Conservation (phyloP, 2,329 filamentous ascomycete species). For the Byssochlamys sp. region DNA sequence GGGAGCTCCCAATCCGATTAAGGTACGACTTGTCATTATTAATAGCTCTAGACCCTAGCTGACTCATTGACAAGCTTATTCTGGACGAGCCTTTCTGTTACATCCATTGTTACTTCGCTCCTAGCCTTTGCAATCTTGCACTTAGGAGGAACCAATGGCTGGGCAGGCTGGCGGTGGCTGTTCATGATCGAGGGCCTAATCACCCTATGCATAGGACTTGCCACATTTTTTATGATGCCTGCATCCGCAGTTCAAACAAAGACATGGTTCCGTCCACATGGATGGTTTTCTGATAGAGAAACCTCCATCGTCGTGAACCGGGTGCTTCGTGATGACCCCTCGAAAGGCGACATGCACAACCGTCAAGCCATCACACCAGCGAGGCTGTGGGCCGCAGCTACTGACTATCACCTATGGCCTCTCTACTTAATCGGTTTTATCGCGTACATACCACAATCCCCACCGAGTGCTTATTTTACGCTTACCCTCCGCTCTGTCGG, state of each 20-base stretch:
- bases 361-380: slow-evolving; percentile 45
- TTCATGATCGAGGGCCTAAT: slow-evolving; percentile 50
- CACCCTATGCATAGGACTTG: slow-evolving; percentile 44
- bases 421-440: slow-evolving; percentile 44
- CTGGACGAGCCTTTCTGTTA: slow-evolving; percentile 51
- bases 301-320: slow-evolving; percentile 53
- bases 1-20: slow-evolving; percentile 55
- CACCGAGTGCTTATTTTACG: slow-evolving; percentile 47
- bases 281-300: slow-evolving; percentile 54
- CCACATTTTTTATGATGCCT: slow-evolving; percentile 49
- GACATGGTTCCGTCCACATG: slow-evolving; percentile 45
- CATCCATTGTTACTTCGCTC: slow-evolving; percentile 26
- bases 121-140: slow-evolving; percentile 29
- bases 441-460: slow-evolving; percentile 46
- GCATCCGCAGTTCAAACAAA: slow-evolving; percentile 43
- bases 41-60: not conserved
- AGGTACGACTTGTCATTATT: slow-evolving; percentile 14
- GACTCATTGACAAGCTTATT: slow-evolving; percentile 41
- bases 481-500: slow-evolving; percentile 49
- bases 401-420: slow-evolving; percentile 54
- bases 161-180: slow-evolving; percentile 40
- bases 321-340: slow-evolving; percentile 50
- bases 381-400: slow-evolving; percentile 43
- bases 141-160: slow-evolving; percentile 21
- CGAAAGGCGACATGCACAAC: slow-evolving; percentile 52